Conservation (phyloP, 1,284 basidiomycete genomes). For the Megacollybia platyphylla region DNA sequence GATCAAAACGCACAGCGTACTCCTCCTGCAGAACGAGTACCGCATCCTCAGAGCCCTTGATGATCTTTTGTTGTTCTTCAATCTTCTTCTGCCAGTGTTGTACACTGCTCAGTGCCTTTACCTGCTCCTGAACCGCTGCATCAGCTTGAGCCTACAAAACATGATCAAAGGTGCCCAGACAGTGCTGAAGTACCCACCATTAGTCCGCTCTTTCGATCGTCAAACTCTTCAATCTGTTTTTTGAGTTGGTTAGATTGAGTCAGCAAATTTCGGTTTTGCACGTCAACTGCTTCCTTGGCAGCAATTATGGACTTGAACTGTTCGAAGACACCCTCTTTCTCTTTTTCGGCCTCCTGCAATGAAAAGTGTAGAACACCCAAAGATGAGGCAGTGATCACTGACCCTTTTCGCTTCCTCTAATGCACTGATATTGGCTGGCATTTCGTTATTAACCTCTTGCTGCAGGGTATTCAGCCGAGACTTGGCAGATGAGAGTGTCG, state of each 20-base stretch:
- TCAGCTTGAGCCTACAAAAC: conserved; percentile 26
- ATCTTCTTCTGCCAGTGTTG: conserved; percentile 38
- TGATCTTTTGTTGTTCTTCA: conserved; percentile 26
- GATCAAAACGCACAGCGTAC: conserved; percentile 30
- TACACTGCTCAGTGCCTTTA: conserved; percentile 31
- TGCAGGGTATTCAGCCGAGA: conserved; percentile 15
- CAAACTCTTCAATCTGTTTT: conserved; percentile 32
- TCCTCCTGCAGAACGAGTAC: conserved; percentile 43
- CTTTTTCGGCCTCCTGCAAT: conserved; percentile 38
- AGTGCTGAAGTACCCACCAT: conserved; percentile 20
- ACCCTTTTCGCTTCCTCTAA: conserved; percentile 48
- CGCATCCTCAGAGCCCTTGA: conserved; percentile 32
- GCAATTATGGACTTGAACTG: conserved; percentile 36
- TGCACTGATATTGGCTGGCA: conserved; percentile 59
- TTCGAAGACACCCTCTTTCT: conserved; percentile 30
- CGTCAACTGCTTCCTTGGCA: conserved; percentile 29
- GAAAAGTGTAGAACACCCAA: conserved; percentile 4
- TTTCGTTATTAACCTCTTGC: conserved; percentile 57
- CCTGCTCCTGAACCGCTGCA: conserved; percentile 28
- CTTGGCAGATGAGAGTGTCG: conserved; percentile 15
- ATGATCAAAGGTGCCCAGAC: not conserved
- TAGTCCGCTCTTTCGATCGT: conserved; percentile 22
- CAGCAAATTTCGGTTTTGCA: conserved; percentile 25
- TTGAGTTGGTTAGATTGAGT: conserved; percentile 32
- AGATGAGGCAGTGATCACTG: conserved; percentile 6